phyloP scores from a whole-genome alignment of 371 early-diverging fungal genomes.

The Paraphysoderma sedebokerense region DNA sequence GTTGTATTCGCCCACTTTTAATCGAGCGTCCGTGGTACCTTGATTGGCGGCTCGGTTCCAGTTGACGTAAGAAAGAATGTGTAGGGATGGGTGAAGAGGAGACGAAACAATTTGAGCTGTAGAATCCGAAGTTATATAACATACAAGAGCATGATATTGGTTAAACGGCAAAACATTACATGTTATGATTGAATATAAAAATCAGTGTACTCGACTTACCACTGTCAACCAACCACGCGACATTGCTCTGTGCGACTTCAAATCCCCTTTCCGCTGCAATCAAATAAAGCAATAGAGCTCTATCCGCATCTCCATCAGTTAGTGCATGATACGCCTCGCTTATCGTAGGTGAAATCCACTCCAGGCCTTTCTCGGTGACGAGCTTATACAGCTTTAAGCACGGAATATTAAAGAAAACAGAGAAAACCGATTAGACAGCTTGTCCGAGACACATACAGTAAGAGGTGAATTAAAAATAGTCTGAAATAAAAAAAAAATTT shows the following conservation, averaged over 20 bases:
- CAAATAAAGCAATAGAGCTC: constrained; percentile 47
- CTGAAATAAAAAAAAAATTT: constrained; percentile 9
- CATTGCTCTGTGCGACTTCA: constrained; percentile 65
- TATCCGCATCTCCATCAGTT: constrained; percentile 41
- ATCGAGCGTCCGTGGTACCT: constrained; percentile 68
- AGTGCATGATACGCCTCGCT: constrained; percentile 33
- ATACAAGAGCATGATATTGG: no score
- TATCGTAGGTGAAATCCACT: constrained; percentile 55
- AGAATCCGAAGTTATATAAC: no score
- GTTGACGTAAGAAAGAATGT: constrained; percentile 50
- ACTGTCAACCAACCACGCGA: constrained; percentile 75
- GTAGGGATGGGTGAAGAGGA: no score
- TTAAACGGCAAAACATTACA: no score
- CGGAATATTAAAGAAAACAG: not conserved
- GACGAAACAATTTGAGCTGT: no score
- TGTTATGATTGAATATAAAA: no score
- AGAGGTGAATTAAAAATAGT: no score
- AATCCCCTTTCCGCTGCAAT: constrained; percentile 72
- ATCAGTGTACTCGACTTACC: constrained; percentile 1
- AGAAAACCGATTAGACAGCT: not conserved
- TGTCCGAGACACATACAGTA: not conserved
- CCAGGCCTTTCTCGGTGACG: constrained; percentile 60
- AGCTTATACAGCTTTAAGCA: constrained; percentile 53
- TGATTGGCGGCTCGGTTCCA: constrained; percentile 95
- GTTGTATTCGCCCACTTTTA: constrained; percentile 88